phyloP scores from a whole-genome alignment of 164 flowering plant species.

The Magnolia sinica region DNA sequence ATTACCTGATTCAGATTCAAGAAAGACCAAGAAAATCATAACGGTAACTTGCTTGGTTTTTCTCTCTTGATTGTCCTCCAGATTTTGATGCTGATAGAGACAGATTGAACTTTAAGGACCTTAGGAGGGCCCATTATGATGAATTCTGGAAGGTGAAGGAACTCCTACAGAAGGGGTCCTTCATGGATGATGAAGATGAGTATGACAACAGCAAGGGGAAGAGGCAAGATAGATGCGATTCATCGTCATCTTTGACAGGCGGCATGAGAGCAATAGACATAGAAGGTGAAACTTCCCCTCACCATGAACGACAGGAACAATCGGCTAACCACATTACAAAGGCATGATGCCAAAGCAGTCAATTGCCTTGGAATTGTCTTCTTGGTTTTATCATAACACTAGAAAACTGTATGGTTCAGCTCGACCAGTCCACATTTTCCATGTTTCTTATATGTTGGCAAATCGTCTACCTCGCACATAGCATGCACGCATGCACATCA shows the following conservation, averaged over 20 bases:
- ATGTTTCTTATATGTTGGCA: too few species aligned
- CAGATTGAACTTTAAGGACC: slow-evolving; percentile 62
- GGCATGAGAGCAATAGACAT: slow-evolving; percentile 44
- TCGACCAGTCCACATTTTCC: too few species aligned
- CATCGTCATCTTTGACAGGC: slow-evolving; percentile 42
- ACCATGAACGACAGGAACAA: neutral
- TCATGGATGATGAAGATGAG: slow-evolving; percentile 47
- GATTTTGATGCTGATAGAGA: slow-evolving; percentile 45
- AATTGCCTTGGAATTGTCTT: too few species aligned
- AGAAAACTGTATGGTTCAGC: too few species aligned
- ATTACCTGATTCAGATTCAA: too few species aligned
- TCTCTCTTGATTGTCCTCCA: slow-evolving; percentile 1
- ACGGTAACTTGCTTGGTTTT: neutral
- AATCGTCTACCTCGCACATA: too few species aligned
- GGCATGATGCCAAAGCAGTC: too few species aligned
- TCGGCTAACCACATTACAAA: too few species aligned
- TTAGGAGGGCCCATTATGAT: slow-evolving; percentile 78
- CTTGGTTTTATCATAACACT: too few species aligned
- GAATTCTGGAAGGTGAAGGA: slow-evolving; percentile 82
- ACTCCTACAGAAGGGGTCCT: slow-evolving; percentile 51
- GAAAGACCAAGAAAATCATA: too few species aligned
- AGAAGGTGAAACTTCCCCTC: slow-evolving; percentile 11
- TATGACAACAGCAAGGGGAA: slow-evolving; percentile 25
- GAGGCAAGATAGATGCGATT: slow-evolving; percentile 12
- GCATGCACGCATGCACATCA: too few species aligned